Evolutionary conservation across 768 basidiomycete genomes (phyloP), one percentile per base, ranked within the genome.

Genomic region (Pilatotrama ljubarskyi): DNA sequence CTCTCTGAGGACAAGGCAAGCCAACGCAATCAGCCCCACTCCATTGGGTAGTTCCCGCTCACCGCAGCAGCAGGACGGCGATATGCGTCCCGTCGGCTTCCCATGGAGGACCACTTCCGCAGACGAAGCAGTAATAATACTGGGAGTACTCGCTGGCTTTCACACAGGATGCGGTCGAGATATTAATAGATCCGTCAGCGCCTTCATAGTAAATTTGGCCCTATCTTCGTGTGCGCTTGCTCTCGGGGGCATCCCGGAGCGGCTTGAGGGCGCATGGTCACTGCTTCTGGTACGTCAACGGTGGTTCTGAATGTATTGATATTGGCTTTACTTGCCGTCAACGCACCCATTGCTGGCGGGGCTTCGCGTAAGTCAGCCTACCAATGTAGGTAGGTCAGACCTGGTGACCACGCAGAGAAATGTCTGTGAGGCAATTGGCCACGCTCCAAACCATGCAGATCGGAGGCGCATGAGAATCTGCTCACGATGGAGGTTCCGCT

Each of bases 61-160:
- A 24, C 9, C 22, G 13, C 15, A 10, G 32, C 29, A 49, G 29
- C n/a, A 20, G 29, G 6, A 49, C 15, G n/a, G 55, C 3, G n/a
- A 48, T 37, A 44, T 26, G 10, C 48, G 26, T 63, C 41, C 50
- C 40, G 55, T 58, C 56, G 52, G 56, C 46, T 58, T 63, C 61
- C 61, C 61, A 63, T 63, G 52, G 1, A 35, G 20, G 6, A 25
- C 32, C 44, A n/a, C 24, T 49, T 38, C 46, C 52, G 47, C 25
- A 1, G 48, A 40, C 32, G 14, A 22, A 29, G 24, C 22, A 18
- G 11, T 26, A 37, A 14, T 35, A 20, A 41, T 43, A 24, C 41
- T 40, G 14, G 25, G 35, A 25, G 38, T 43, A 25, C n/a, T 35
- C 6, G 15, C 36, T 6, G 1, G 22, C 8, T 18, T 36, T 55